phyloP scores from a whole-genome alignment of 2,329 filamentous ascomycete species.

The Phaeosphaeriaceae sp. region DNA sequence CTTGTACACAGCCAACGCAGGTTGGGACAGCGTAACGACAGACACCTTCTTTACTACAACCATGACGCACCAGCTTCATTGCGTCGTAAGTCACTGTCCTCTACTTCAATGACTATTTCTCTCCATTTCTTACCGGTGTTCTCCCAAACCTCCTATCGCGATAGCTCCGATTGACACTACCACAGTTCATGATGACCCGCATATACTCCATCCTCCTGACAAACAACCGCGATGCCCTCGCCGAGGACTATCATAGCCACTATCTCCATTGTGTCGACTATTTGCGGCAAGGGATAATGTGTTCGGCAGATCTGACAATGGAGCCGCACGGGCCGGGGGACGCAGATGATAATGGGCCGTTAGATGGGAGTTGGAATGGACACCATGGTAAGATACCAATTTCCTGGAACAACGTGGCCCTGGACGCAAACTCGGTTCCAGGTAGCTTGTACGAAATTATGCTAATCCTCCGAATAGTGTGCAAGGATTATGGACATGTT shows the following conservation, averaged over 20 bases:
- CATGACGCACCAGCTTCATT: not conserved
- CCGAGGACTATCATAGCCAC: not conserved
- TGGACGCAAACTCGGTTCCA: not conserved
- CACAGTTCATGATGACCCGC: not conserved
- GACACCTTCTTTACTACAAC: not conserved
- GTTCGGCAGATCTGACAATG: not conserved
- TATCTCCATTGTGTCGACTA: not conserved
- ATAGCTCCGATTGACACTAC: not conserved
- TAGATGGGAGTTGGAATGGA: not conserved
- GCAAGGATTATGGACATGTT: not conserved
- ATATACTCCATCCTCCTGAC: not conserved
- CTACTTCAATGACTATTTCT: no score
- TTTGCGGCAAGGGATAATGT: not conserved
- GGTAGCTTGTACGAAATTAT: not conserved
- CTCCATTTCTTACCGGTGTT: no score
- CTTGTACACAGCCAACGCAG: not conserved
- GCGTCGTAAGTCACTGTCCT: not conserved
- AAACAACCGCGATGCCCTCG: not conserved
- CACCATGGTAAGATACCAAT: not conserved
- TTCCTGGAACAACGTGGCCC: no score
- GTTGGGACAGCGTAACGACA: not conserved
- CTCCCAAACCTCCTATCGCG: no score
- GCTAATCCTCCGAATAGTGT: not conserved
- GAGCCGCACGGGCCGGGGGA: not conserved
- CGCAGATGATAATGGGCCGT: not conserved